These are phyloP conservation scores for Gnomoniopsis sp. DNA, from an alignment of 2,329 filamentous ascomycete genomes.

Conservation along the genomic window DNA sequence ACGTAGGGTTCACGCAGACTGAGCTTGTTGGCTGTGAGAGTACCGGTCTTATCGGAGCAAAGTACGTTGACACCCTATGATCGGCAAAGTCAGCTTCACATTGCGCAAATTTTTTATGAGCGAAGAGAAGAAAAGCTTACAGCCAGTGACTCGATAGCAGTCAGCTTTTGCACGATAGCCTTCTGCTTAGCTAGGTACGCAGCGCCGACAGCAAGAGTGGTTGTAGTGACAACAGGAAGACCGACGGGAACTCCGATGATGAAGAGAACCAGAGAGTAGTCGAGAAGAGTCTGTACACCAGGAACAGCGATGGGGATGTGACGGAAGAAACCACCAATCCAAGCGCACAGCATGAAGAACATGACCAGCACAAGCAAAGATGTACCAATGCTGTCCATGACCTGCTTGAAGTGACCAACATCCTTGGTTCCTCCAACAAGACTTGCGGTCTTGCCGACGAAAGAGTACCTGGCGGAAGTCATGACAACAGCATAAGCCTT, in stretches of 20 bases:
- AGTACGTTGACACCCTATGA: slow-evolving; percentile 65
- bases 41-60: slow-evolving; percentile 81
- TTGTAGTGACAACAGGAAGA: slow-evolving; percentile 77
- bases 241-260: slow-evolving; percentile 78
- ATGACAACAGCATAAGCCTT: slow-evolving; percentile 69
- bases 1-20: slow-evolving; percentile 75
- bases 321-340: slow-evolving; percentile 79
- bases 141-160: slow-evolving; percentile 72
- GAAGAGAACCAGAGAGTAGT: slow-evolving; percentile 67
- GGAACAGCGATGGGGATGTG: slow-evolving; percentile 61
- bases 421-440: slow-evolving; percentile 74
- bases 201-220: slow-evolving; percentile 72
- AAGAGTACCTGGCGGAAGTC: slow-evolving; percentile 67
- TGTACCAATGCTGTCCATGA: slow-evolving; percentile 80
- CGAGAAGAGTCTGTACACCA: slow-evolving; percentile 62
- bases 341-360: slow-evolving; percentile 70
- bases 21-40: slow-evolving; percentile 71
- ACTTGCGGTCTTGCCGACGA: slow-evolving; percentile 72
- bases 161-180: slow-evolving; percentile 77
- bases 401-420: slow-evolving; percentile 73
- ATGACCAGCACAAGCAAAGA: slow-evolving; percentile 72
- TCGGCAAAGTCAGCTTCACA: background rate
- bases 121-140: background rate
- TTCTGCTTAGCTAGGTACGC: slow-evolving; percentile 75
- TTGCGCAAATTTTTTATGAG: too few relatives aligned